Base-by-base conservation (phyloP, 768 basidiomycete species). In the Hypholoma fasciculare region DNA sequence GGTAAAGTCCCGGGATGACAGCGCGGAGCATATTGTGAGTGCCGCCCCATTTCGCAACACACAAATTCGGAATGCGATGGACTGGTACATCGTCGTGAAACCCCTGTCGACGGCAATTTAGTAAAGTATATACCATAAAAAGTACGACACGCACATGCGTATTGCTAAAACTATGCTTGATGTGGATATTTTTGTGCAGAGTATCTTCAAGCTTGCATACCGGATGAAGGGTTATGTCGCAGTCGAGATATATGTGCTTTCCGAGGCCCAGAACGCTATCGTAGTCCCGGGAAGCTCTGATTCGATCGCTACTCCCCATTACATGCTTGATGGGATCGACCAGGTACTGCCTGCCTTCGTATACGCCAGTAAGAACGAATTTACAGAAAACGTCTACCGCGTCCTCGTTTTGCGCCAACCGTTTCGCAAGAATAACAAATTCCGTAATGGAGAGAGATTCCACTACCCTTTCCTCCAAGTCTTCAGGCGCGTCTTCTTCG, bases 41-140 rank as follows among this genome's bases (percentile, higher is more conserved):
- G 0, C 49, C 63, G 11, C 38, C 38, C 55, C 66, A 72, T 12
- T 55, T 62, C 1, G 62, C 70, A 20, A 71, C 42, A 49, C 63
- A 52, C 8, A 72, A 51, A 56, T 74, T 74, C 1, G 71, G 71
- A 1, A 74, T 65, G 2, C 60, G 55, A 49, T 74, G 69, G 0
- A 68, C 46, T 0, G 63, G 57, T 7, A 63, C 54, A 14, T 27
- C 38, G 2, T 38, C 30, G 19, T 40, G 9, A 6, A 2, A 2
- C 7, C 40, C 58, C 65, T 66, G 36, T 39, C 46, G 7, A 16
- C 14, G 48, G 7, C 17, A 38, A 42, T 8, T 50, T 17, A 59
- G 34, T 19, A 27, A 3, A 20, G 20, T 27, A 27, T 26, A 38
- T 37, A 3, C 13, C 26, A 27, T 39, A 39, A 17, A 43, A 46